Evolutionary conservation across 495 filamentous ascomycete species (phyloP), one percentile per base, ranked within the genome.

Genomic region (Stereocaulon alpinum): DNA sequence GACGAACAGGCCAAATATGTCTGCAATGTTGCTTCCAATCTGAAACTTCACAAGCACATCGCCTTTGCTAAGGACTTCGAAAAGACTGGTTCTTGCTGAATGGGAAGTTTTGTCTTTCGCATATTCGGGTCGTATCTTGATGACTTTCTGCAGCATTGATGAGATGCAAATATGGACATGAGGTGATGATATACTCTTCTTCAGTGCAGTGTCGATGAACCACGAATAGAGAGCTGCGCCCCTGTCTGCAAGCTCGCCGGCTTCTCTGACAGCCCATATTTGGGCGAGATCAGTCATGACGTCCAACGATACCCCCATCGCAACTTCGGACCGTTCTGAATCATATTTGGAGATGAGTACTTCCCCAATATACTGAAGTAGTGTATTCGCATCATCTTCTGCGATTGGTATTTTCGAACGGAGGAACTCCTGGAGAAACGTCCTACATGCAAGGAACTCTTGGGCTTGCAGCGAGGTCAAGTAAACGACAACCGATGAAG

Each of bases 191-290:
- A 82, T 79, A 18, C 78, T 79, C 50, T 77, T 83, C 30, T 80
- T 74, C 17, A 95, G 66, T 2, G 81, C 77, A 18, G 73, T 76
- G 40, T 80, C 82, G 22, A 89, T 79, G 63, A 92, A 85, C 79
- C 87, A 91, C 22, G 76, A 69, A 70, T 96, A 97, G n/a, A 97
- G 69, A 47, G 89, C 84, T 49, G 81, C 77, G 29, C 82, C 88
- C 56, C 78, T 75, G 1, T 81, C 77, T 17, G 74, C 76, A 18
- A 94, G 69, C n/a, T 81, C 74, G 37, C 76, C 76, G 27, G 72
- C 69, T 15, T 72, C 72, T 2, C 71, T 72, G 43, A 76, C 73
- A 22, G 74, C 78, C 88, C 89, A 95, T 57, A 84, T 72, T 27
- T 73, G 65, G 30, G 76, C 79, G 60, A 91, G 78, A 59, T 80